Evolutionary conservation across 805 yeast species (phyloP).

Genomic region (Kazachstania taianensis): DNA sequence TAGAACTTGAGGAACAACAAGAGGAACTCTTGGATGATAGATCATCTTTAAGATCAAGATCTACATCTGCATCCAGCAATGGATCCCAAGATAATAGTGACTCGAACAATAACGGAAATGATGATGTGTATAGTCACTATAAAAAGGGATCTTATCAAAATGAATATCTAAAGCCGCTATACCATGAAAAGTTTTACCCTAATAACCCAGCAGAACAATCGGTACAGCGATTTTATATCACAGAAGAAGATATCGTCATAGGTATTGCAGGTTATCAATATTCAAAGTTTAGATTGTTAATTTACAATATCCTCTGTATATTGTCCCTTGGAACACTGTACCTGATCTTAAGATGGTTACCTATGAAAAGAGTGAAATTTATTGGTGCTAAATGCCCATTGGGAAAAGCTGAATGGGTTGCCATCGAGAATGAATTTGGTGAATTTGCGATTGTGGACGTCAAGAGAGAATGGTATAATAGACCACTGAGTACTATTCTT

Average conservation of each 20-base stretch:
- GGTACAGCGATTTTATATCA: conserved; percentile 78
- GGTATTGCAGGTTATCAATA: conserved; percentile 86
- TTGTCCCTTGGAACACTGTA: conserved; percentile 64
- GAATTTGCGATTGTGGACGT: conserved; percentile 58
- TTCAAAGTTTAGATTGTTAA: conserved; percentile 34
- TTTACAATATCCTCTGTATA: conserved; percentile 47
- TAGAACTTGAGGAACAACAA: conserved; percentile 27
- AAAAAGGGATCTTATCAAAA: conserved; percentile 24
- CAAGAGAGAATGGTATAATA: conserved; percentile 51
- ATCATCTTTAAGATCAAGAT: conserved; percentile 14
- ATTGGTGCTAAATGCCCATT: conserved; percentile 59
- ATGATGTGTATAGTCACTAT: conserved; percentile 12
- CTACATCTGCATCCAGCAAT: conserved; percentile 13
- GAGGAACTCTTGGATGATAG: conserved; percentile 29
- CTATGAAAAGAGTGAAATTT: conserved; percentile 56
- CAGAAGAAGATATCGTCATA: conserved; percentile 90
- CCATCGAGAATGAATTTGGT: conserved; percentile 88
- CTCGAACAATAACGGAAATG: conserved; percentile 15
- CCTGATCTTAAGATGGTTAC: conserved; percentile 76
- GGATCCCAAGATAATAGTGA: conserved; percentile 16
- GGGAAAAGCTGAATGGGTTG: conserved; percentile 85
- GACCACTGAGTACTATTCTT: conserved; percentile 62
- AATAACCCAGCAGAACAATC: conserved; percentile 34
- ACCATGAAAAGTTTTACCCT: conserved; percentile 38
- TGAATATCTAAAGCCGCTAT: conserved; percentile 25